A percentile compares a stretch with the other conserved stretches of the same genome.
phyloP scores from a whole-genome alignment of 2,329 filamentous ascomycete species.

The Pyrenophora graminea region DNA sequence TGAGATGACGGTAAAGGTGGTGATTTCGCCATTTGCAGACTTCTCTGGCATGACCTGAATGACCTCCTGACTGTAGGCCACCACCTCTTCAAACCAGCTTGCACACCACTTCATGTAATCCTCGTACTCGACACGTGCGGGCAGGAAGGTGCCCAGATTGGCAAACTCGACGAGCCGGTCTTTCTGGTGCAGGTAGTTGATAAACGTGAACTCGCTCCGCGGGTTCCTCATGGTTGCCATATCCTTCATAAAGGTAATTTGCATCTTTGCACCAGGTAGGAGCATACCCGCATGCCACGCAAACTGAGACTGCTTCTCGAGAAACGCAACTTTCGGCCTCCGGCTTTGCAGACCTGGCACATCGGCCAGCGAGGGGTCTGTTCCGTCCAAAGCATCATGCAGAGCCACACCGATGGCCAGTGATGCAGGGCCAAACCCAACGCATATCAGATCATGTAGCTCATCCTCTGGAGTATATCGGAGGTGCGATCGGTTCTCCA shows the following conservation, averaged over 20 bases:
- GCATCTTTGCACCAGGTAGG: constrained; percentile 90
- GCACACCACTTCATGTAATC: constrained; percentile 96
- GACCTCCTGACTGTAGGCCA: constrained; percentile 79
- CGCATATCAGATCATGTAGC: constrained; percentile 82
- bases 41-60: constrained; percentile 68
- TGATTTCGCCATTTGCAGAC: constrained; percentile 57
- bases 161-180: constrained; percentile 85
- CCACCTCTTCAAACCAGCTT: constrained; percentile 71
- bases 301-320: constrained; percentile 83
- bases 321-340: constrained; percentile 75
- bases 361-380: constrained; percentile 39
- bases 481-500: constrained; percentile 52
- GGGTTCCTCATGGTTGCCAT: constrained; percentile 88
- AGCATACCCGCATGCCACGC: constrained; percentile 97
- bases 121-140: constrained; percentile 85
- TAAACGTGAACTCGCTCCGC: constrained; percentile 87
- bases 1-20: constrained; percentile 70
- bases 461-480: constrained; percentile 62
- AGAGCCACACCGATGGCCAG: constrained; percentile 87
- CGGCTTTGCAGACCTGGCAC: constrained; percentile 43
- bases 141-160: constrained; percentile 87
- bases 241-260: constrained; percentile 97
- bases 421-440: constrained; percentile 91
- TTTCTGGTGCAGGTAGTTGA: constrained; percentile 88
- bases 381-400: constrained; percentile 67